Percentiles rank a stretch among this genome's conserved stretches.
phyloP scores from a whole-genome alignment of 371 early-diverging fungal genomes.

The Cokeromyces recurvatus region DNA sequence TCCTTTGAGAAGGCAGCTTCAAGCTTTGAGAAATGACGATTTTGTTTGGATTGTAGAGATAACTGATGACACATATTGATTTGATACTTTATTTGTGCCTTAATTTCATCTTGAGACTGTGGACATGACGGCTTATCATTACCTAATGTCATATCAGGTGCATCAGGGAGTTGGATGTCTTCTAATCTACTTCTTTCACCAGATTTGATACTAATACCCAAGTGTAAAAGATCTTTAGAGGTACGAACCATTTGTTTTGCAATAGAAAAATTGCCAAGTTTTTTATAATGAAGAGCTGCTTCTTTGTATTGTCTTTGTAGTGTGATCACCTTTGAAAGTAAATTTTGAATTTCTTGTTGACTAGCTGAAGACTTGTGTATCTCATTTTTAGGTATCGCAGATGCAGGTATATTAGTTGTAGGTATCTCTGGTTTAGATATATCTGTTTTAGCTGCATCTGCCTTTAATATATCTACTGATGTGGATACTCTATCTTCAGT shows the following conservation, averaged over 20 bases:
- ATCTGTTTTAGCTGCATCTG: not conserved
- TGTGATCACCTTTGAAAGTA: constrained; percentile 26
- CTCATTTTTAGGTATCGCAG: not conserved
- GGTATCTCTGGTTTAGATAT: no score
- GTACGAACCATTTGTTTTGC: constrained; percentile 56
- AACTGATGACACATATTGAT: constrained; percentile 61
- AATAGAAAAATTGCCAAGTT: constrained; percentile 36
- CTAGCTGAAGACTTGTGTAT: no score
- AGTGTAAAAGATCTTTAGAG: constrained; percentile 39
- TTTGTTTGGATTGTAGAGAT: constrained; percentile 37
- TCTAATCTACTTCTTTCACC: constrained; percentile 20
- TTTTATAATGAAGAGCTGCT: constrained; percentile 57
- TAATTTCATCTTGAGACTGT: constrained; percentile 40
- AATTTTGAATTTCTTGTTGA: constrained; percentile 3
- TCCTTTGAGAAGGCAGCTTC: constrained; percentile 60
- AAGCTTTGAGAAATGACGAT: constrained; percentile 39
- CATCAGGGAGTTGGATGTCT: constrained; percentile 6
- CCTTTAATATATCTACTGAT: no score
- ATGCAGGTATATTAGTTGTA: not conserved
- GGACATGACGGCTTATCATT: constrained; percentile 25
- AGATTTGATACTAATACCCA: constrained; percentile 32
- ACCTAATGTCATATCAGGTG: constrained; percentile 36
- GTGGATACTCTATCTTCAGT: no score
- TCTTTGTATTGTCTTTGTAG: constrained; percentile 60
- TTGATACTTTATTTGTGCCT: constrained; percentile 55